Conservation (phyloP, 208 protist species). For the Polymyxa betae region DNA sequence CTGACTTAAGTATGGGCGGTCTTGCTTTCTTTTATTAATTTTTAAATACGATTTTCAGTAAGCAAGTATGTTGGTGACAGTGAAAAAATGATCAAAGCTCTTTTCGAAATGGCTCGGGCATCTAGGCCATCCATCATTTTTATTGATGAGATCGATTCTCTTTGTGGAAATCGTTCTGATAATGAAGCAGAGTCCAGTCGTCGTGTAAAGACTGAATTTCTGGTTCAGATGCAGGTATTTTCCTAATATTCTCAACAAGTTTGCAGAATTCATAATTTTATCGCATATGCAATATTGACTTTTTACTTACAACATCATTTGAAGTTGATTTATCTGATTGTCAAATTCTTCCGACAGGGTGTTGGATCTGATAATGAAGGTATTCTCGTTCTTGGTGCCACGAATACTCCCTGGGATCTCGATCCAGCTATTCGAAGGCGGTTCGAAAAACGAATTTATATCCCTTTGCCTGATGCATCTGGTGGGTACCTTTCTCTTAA, state of each 20-base stretch:
- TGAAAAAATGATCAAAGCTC: constrained; percentile 56
- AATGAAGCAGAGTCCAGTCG: constrained; percentile 87
- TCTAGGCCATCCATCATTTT: constrained; percentile 94
- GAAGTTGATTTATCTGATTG: too few species aligned
- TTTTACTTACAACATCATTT: too few species aligned
- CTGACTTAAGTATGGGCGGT: constrained; percentile 66
- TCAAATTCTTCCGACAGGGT: too few species aligned
- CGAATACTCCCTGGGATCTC: constrained; percentile 83
- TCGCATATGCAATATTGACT: too few species aligned
- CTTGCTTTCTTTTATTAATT: constrained; percentile 81
- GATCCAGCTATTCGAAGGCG: constrained; percentile 81
- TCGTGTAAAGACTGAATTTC: constrained; percentile 97
- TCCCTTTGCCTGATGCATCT: constrained; percentile 77
- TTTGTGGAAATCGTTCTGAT: constrained; percentile 84
- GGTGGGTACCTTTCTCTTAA: not conserved
- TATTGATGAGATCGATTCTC: constrained; percentile 99
- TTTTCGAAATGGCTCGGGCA: constrained; percentile 55
- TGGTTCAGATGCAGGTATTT: constrained; percentile 92
- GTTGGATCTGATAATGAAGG: constrained; percentile 66
- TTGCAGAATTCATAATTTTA: too few species aligned
- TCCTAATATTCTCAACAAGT: not conserved
- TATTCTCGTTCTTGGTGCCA: constrained; percentile 80
- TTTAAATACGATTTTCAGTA: constrained; percentile 93
- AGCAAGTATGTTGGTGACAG: constrained; percentile 80
- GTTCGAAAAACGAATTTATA: constrained; percentile 82